Conservation (phyloP, 768 basidiomycete species). For the Gautieria morchelliformis region DNA sequence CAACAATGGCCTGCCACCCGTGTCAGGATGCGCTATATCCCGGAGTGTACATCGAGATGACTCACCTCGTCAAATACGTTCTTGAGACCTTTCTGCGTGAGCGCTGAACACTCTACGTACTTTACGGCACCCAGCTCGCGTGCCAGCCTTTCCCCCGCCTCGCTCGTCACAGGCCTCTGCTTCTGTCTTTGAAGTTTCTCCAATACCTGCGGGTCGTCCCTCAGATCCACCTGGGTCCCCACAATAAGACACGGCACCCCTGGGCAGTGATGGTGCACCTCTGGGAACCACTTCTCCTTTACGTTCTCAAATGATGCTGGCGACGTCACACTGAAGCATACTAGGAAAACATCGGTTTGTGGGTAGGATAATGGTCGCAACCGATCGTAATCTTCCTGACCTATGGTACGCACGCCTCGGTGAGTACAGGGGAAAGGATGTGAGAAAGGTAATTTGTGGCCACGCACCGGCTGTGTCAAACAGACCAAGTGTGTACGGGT, state of each 20-base stretch:
- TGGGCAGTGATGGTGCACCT: conserved; percentile 99
- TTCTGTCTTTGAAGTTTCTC: conserved; percentile 97
- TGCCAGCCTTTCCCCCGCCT: conserved; percentile 92
- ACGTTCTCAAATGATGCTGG: conserved; percentile 99
- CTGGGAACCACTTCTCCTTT: conserved; percentile 99
- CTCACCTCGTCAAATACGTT: conserved; percentile 99
- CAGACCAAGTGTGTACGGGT: conserved; percentile 95
- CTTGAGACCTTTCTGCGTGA: conserved; percentile 99
- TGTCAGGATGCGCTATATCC: neutral
- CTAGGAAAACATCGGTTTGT: conserved; percentile 98
- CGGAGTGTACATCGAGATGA: conserved; percentile 7
- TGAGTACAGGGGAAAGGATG: conserved; percentile 11
- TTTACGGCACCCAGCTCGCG: conserved; percentile 96
- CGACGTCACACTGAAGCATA: conserved; percentile 98
- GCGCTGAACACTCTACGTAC: conserved; percentile 97
- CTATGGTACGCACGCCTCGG: conserved; percentile 19
- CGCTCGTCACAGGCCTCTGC: conserved; percentile 81
- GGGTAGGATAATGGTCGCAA: conserved; percentile 98
- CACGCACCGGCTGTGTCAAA: conserved; percentile 94
- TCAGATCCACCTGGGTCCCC: conserved; percentile 94
- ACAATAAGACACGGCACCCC: conserved; percentile 99
- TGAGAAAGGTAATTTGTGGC: no score
- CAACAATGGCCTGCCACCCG: conserved; percentile 78
- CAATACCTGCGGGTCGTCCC: conserved; percentile 85
- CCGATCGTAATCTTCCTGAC: conserved; percentile 99